Conservation (phyloP, 2,329 filamentous ascomycete genomes). For the Pyricularia pennisetigena region DNA sequence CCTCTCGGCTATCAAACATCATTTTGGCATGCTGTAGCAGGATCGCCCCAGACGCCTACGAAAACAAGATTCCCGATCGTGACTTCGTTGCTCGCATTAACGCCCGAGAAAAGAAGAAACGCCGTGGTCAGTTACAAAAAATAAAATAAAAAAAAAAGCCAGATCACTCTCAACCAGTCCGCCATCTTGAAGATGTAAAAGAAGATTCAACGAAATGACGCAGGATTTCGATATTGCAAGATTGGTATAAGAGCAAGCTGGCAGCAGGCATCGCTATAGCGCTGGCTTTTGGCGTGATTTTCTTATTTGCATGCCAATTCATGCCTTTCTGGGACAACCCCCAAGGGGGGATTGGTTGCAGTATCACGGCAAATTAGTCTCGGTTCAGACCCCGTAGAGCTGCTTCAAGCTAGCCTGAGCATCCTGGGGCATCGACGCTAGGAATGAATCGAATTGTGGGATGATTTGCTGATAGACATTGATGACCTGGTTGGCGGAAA, state of each 20-base stretch:
- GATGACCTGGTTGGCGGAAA: slow-evolving; percentile 30
- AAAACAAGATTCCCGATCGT: background rate
- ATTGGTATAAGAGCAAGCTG: background rate
- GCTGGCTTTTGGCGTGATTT: background rate
- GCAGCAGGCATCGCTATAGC: background rate
- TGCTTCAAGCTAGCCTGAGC: slow-evolving; percentile 39
- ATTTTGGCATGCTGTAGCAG: background rate
- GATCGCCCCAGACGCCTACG: background rate
- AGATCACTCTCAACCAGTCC: background rate
- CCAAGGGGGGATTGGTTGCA: background rate
- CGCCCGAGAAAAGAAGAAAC: background rate
- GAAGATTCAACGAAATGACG: background rate
- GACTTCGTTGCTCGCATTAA: background rate
- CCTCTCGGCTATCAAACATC: background rate
- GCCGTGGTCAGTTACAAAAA: background rate
- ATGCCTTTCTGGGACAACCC: background rate
- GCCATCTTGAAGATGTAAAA: background rate
- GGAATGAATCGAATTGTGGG: slow-evolving; percentile 46
- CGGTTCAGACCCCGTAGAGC: slow-evolving; percentile 32
- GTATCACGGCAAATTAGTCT: background rate
- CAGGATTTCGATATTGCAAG: background rate
- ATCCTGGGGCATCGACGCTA: slow-evolving; percentile 36
- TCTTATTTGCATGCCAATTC: background rate
- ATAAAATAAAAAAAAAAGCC: background rate
- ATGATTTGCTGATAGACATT: slow-evolving; percentile 49